Base-by-base conservation (phyloP, 352 stramenopile species). In the Phytopythium montanum region DNA sequence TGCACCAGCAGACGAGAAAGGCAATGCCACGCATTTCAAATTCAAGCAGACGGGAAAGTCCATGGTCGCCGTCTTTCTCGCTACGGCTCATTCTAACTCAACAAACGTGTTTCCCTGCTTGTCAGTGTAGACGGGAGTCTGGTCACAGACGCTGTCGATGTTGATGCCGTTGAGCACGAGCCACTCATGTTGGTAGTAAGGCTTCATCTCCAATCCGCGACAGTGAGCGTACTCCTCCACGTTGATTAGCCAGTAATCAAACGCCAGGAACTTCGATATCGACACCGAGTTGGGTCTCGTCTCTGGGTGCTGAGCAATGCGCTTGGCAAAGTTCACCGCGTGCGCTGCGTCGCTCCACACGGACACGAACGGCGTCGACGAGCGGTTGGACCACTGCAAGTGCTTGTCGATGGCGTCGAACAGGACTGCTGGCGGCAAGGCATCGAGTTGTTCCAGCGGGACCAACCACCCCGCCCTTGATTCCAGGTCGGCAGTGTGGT, bases 21-120 rank as follows among this genome's bases (percentile, higher is more conserved):
- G n/a, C n/a, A n/a, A n/a, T n/a, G n/a, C n/a, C n/a, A 54, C 38
- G 26, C 26, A n/a, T 9, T 54, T 54, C 48, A 41, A 39, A 25
- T 36, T 45, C 16, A 21, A 46, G 36, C 9, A 9, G 5, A 25
- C 10, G 33, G 39, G n/a, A 26, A 46, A 46, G 39, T 46, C 16
- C 36, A 42, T 42, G 36, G n/a, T n/a, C 36, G 36, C 18, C 36
- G 36, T 16, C 36, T 1, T 3, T 18, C 36, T 42, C 16, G 36
- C 36, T 23, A 25, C 23, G 10, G 39, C 6, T 46, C 18, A 5
- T 26, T 49, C 12, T 19, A 6, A n/a, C 42, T 18, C 42, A 1
- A 49, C n/a, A 21, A 9, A 14, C 42, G 18, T 21, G 6, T 26
- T 29, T 21, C 42, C 42, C 1, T 49, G 9, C 42, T 12, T 12